Percentiles rank a stretch among this genome's conserved stretches.
These are phyloP conservation scores for Coemansia sp. DNA, from an alignment of 192 early-diverging fungal species.

Conservation along the genomic window DNA sequence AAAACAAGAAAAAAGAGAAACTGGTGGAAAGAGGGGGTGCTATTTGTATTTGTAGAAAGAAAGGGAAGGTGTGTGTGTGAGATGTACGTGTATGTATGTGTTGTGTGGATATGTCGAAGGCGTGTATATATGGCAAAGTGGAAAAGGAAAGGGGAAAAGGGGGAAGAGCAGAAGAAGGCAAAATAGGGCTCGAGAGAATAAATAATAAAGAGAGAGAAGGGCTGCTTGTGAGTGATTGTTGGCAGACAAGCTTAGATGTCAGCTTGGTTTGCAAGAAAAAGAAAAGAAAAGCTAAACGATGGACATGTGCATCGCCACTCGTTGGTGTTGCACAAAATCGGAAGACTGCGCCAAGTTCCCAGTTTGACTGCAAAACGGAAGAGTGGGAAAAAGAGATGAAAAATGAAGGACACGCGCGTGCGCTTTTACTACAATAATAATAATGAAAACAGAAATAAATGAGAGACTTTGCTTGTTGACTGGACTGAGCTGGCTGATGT, in stretches of 20 bases:
- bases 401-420: too few relatives aligned
- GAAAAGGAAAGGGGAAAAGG: slow-evolving; percentile 7
- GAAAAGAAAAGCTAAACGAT: slow-evolving; percentile 1
- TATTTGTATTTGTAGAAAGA: background rate
- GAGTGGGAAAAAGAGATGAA: slow-evolving; percentile 1
- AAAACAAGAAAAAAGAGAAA: background rate
- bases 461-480: too few relatives aligned
- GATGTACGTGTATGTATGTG: slow-evolving; percentile 6
- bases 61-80: background rate
- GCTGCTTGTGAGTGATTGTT: slow-evolving; percentile 5
- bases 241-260: slow-evolving; percentile 13
- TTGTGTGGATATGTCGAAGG: background rate
- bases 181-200: background rate
- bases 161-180: slow-evolving; percentile 3
- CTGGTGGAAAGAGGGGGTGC: background rate
- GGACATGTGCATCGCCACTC: slow-evolving; percentile 15
- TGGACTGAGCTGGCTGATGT: too few relatives aligned
- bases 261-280: background rate
- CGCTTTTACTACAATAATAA: too few relatives aligned
- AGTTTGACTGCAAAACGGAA: background rate
- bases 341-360: slow-evolving; percentile 2
- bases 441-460: too few relatives aligned
- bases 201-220: slow-evolving; percentile 4
- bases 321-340: slow-evolving; percentile 2
- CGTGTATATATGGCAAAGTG: slow-evolving; percentile 5